A percentile compares a stretch with the other conserved stretches of the same genome.
Conservation (phyloP, 371 early-diverging fungal genomes). For the Chytridiales sp. region DNA sequence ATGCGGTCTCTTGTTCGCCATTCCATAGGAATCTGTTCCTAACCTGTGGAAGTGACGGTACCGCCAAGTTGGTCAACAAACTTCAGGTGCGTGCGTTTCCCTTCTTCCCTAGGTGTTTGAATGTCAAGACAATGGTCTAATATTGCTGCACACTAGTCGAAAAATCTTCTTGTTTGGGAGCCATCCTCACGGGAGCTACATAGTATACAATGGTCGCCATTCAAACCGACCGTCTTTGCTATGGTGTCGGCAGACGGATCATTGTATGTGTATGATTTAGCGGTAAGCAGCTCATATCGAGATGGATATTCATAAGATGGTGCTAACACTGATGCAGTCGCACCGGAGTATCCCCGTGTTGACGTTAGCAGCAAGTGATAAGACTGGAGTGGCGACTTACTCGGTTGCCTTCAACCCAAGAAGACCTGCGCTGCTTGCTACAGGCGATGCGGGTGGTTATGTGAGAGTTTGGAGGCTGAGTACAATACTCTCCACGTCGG, state of each 20-base stretch:
- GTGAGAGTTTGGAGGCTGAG: constrained; percentile 38
- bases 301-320: too few species aligned
- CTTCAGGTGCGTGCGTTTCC: constrained; percentile 26
- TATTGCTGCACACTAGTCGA: constrained; percentile 10
- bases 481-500: too few species aligned
- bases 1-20: constrained; percentile 36
- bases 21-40: constrained; percentile 44
- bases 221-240: constrained; percentile 41
- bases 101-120: background rate
- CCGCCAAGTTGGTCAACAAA: constrained; percentile 33
- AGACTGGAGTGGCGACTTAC: background rate
- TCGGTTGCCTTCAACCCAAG: constrained; percentile 27
- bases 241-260: constrained; percentile 29
- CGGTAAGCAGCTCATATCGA: constrained; percentile 22
- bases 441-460: constrained; percentile 31
- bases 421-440: constrained; percentile 26
- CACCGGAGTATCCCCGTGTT: constrained; percentile 2
- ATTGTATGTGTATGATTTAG: constrained; percentile 42
- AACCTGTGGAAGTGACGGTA: constrained; percentile 40
- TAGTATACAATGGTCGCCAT: constrained; percentile 37
- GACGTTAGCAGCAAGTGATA: background rate
- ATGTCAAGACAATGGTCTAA: background rate
- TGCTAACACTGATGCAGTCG: background rate
- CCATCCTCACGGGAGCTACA: constrained; percentile 29
- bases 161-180: constrained; percentile 36